Evolutionary conservation across 75 land plant species (phyloP), one percentile per base, ranked within the genome.

Genomic region (Picea sitchensis): DNA sequence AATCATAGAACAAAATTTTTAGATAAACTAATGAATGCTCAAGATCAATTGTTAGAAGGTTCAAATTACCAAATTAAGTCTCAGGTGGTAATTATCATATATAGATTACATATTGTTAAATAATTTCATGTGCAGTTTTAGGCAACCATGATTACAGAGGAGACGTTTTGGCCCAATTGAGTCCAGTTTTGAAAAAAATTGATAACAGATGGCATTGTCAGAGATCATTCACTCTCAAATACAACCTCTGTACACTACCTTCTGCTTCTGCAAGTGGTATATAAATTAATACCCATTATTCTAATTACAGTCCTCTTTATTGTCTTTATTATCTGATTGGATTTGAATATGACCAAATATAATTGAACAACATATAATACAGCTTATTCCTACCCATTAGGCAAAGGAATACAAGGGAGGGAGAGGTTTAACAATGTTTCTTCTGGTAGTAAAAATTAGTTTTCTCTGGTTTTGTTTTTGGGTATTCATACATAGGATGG

Each of bases 71-170:
- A 62, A 62, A 23, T 20, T 62, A 18, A n/a, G 26, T 62, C n/a
- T 7, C 38, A 36, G 38, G 8, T 62, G n/a, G 2, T n/a, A 61
- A 61, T 17, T 0, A 62, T 9, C 18, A 3, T 0, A 21, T n/a
- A 62, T n/a, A 62, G 23, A 12, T 8, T 8, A 21, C 5, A 62
- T 21, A 62, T 23, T 8, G 34, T 1, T 65, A 11, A 26, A 26
- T 26, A 26, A 26, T 26, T 26, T 26, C 65, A 8, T 68, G 9
- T 41, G 51, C 82, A 83, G 85, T 83, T 84, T 76, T 83, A 54
- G 85, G 87, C 3, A 86, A 83, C 36, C 87, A 86, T 80, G 87
- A 86, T 60, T 86, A 87, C 56, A 77, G 82, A 77, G 89, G 89
- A 32, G 73, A 87, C 74, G 83, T 58, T 54, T 64, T 81, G 51